These are phyloP conservation scores for Aspergillus proliferans DNA, from an alignment of 2,329 filamentous ascomycete genomes.

Conservation along the genomic window DNA sequence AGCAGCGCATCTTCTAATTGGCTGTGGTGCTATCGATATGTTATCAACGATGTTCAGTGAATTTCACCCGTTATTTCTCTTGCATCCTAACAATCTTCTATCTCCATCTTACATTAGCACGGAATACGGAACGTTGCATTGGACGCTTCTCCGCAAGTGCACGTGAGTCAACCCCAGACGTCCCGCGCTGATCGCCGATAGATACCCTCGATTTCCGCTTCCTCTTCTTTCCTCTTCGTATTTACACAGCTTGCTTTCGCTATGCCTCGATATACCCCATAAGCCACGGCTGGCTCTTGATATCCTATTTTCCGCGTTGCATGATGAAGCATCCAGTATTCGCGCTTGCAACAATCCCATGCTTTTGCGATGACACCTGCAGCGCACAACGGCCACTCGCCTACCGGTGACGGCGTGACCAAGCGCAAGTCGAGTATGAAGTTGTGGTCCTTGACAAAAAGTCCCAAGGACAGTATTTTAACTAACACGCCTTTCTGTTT, in stretches of 20 bases:
- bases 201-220: not conserved
- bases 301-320: not conserved
- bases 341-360: conserved; percentile 2
- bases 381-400: conserved; percentile 26
- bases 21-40: not conserved
- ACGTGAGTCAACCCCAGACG: conserved; percentile 1
- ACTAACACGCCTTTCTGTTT: conserved; percentile 1
- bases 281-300: not conserved
- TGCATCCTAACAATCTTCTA: not conserved
- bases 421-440: conserved; percentile 35
- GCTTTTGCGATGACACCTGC: conserved; percentile 32
- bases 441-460: not conserved
- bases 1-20: not conserved
- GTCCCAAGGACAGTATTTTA: not conserved
- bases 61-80: not conserved
- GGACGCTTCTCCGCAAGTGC: not conserved
- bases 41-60: too few relatives aligned
- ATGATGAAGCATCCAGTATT: not conserved
- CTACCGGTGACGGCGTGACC: conserved; percentile 29
- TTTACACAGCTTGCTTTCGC: not conserved
- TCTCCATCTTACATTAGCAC: not conserved
- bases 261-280: not conserved
- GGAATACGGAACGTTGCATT: too few relatives aligned
- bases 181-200: not conserved
- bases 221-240: not conserved